Conservation (phyloP, 2,329 filamentous ascomycete species). For the Didymella arachidicola region DNA sequence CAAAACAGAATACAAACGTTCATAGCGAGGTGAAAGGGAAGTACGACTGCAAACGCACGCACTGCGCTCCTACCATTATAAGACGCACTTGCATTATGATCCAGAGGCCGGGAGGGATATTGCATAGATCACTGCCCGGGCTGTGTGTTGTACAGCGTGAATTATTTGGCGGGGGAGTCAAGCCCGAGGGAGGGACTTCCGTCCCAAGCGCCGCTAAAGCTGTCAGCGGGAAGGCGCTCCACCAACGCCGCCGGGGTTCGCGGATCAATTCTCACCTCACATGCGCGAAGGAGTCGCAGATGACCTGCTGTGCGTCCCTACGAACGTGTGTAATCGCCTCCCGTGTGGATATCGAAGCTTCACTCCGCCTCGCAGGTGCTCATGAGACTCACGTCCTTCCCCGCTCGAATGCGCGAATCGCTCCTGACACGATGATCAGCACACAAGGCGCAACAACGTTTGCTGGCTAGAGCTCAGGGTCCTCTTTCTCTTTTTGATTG, state of each 20-base stretch:
- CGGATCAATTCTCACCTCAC: conserved; percentile 15
- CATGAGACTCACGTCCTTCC: conserved; percentile 9
- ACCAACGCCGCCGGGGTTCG: conserved; percentile 6
- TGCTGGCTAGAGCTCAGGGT: not conserved
- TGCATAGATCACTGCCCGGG: conserved; percentile 14
- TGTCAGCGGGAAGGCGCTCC: conserved; percentile 13
- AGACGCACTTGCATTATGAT: conserved; percentile 18
- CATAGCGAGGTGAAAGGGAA: conserved; percentile 5
- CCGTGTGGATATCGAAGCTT: conserved; percentile 7
- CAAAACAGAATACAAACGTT: conserved; percentile 6
- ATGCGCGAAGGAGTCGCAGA: conserved; percentile 12
- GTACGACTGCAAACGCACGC: not conserved
- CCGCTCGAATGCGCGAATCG: conserved; percentile 7
- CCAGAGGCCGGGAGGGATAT: conserved; percentile 10
- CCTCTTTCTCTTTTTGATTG: conserved; percentile 4
- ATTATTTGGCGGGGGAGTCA: conserved; percentile 13
- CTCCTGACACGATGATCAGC: conserved; percentile 11
- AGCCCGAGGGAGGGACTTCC: conserved; percentile 6
- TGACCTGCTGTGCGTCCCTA: conserved; percentile 16
- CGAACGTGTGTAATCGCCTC: conserved; percentile 4
- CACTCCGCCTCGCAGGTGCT: not conserved
- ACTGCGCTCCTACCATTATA: conserved; percentile 4
- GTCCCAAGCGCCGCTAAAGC: conserved; percentile 13
- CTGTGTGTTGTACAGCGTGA: conserved; percentile 23
- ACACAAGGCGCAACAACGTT: conserved; percentile 5